A percentile compares a stretch with the other conserved stretches of the same genome.
Evolutionary conservation across 108 stramenopile genomes (phyloP).

Genomic region (Nitzschia sp.): DNA sequence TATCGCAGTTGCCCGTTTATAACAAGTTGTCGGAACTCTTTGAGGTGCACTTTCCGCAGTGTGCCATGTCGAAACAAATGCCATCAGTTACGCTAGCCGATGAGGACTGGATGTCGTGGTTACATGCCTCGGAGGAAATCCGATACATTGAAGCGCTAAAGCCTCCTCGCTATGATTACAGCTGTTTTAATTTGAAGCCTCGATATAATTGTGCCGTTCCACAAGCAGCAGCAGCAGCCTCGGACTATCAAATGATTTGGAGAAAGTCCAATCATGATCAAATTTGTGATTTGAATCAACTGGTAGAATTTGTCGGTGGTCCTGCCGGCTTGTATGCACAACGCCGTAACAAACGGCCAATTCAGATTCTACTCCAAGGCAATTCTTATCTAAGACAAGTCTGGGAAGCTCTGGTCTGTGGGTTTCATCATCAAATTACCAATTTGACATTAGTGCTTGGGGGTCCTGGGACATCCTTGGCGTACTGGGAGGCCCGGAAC

Average conservation of each 20-base stretch:
- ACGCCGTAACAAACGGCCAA: background rate
- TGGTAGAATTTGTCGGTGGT: conserved; percentile 24
- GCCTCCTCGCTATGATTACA: conserved; percentile 13
- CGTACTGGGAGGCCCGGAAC: conserved; percentile 8
- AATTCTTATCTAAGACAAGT: conserved; percentile 33
- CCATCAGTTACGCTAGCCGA: background rate
- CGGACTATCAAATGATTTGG: background rate
- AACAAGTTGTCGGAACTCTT: too few relatives aligned
- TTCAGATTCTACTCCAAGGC: conserved; percentile 14
- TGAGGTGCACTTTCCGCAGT: background rate
- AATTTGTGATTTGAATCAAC: conserved; percentile 12
- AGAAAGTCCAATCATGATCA: background rate
- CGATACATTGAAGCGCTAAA: background rate
- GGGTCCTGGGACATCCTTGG: conserved; percentile 6
- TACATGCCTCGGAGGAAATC: background rate
- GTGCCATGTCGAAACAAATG: background rate
- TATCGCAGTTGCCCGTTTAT: too few relatives aligned
- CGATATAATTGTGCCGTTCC: conserved; percentile 44
- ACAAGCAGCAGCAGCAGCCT: too few relatives aligned
- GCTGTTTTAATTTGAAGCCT: conserved; percentile 37
- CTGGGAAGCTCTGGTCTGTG: conserved; percentile 28
- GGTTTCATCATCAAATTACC: conserved; percentile 12
- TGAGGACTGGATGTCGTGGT: background rate
- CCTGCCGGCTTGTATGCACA: conserved; percentile 4
- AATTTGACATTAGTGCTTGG: conserved; percentile 1